Evolutionary conservation across 345 rosid species (phyloP).

Genomic region (Excoecaria agallocha): DNA sequence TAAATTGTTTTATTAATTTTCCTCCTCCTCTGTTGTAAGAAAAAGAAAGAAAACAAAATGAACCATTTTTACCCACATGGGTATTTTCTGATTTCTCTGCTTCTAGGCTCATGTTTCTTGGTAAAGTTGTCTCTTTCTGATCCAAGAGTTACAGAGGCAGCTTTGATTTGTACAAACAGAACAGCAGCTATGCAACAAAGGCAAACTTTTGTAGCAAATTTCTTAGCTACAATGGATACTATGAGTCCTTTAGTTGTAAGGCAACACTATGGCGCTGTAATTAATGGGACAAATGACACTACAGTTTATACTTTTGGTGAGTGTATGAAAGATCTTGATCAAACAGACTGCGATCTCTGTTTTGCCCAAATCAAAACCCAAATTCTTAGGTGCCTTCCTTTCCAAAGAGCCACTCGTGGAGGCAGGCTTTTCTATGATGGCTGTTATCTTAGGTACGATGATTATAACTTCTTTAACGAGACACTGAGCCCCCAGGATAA

Average conservation of each 20-base stretch:
- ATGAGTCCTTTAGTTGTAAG: conserved; percentile 39
- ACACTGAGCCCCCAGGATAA: conserved; percentile 33
- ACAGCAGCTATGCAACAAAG: conserved; percentile 44
- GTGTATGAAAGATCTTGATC: conserved; percentile 75
- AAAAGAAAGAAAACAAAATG: neutral
- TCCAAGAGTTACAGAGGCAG: conserved; percentile 61
- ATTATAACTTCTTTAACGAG: conserved; percentile 64
- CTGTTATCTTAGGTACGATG: conserved; percentile 73
- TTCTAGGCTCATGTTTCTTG: conserved; percentile 21
- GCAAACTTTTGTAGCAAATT: conserved; percentile 41
- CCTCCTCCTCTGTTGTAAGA: neutral
- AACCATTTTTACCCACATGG: neutral
- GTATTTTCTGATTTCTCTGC: conserved; percentile 16
- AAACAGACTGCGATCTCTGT: conserved; percentile 67
- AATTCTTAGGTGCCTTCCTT: conserved; percentile 67
- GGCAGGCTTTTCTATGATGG: conserved; percentile 73
- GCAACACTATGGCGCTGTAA: conserved; percentile 42
- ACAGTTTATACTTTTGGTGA: conserved; percentile 72
- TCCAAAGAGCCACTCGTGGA: conserved; percentile 65
- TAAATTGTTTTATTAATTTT: neutral
- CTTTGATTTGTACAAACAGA: conserved; percentile 57
- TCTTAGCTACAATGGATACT: conserved; percentile 51
- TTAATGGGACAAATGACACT: conserved; percentile 41
- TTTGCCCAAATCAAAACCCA: conserved; percentile 74
- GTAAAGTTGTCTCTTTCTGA: conserved; percentile 47